These are phyloP conservation scores for Pyricularia grisea DNA, from an alignment of 2,329 filamentous ascomycete species.

Conservation along the genomic window DNA sequence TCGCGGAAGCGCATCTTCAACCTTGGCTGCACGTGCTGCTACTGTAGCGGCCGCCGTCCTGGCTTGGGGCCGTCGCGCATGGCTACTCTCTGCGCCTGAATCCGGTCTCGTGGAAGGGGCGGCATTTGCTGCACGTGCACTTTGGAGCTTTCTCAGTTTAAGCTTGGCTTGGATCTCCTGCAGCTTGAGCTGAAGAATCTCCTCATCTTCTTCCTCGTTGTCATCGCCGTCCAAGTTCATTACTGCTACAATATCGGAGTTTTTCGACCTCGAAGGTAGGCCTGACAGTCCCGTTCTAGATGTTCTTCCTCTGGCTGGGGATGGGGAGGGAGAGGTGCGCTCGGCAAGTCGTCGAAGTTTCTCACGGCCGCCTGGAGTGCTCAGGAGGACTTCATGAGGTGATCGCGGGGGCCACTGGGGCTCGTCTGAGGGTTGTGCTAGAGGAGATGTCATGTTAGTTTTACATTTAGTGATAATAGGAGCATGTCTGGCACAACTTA, in stretches of 20 bases:
- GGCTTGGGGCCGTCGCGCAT: neutral
- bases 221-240: constrained; percentile 23
- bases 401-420: constrained; percentile 58
- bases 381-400: constrained; percentile 52
- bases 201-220: constrained; percentile 70
- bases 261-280: constrained; percentile 13
- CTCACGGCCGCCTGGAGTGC: constrained; percentile 70
- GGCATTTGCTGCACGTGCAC: constrained; percentile 36
- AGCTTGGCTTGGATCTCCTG: constrained; percentile 82
- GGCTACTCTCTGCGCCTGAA: neutral
- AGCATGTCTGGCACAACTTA: neutral
- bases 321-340: constrained; percentile 58
- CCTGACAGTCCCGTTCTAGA: constrained; percentile 18
- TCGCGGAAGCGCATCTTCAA: neutral
- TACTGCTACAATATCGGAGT: constrained; percentile 7
- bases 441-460: neutral
- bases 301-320: constrained; percentile 46
- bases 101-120: neutral
- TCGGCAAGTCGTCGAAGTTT: constrained; percentile 61
- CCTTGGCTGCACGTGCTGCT: neutral
- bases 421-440: constrained; percentile 10
- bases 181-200: constrained; percentile 76
- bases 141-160: constrained; percentile 79
- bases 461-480: neutral
- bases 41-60: neutral